phyloP scores from a whole-genome alignment of 768 basidiomycete genomes.

The Lactarius hatsudake region DNA sequence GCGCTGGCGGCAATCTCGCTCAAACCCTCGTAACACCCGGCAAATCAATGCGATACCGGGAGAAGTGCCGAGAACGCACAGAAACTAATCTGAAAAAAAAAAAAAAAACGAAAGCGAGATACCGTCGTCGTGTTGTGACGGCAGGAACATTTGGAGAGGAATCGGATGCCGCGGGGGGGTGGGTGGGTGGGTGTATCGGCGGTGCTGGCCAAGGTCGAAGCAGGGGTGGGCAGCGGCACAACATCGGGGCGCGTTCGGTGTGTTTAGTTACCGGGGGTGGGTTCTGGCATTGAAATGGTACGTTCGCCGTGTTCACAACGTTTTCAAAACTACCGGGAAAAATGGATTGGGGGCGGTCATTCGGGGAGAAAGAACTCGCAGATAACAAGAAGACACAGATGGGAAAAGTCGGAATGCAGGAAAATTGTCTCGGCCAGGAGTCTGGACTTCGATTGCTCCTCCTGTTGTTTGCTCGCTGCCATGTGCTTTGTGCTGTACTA shows the following conservation, averaged over 20 bases:
- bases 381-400: background rate
- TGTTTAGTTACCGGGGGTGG: slow-evolving; percentile 8
- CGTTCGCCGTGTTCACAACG: too few species aligned
- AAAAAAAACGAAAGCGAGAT: background rate
- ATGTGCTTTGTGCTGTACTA: background rate
- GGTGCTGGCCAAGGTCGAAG: background rate
- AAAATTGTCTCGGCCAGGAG: background rate
- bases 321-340: background rate
- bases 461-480: background rate
- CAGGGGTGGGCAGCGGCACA: background rate
- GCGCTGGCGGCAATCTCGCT: background rate
- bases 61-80: background rate
- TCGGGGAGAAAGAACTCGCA: background rate
- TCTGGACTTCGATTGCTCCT: background rate
- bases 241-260: background rate
- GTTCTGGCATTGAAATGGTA: background rate
- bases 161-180: background rate
- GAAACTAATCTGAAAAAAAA: background rate
- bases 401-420: background rate
- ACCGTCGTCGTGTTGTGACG: background rate
- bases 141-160: background rate
- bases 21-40: background rate
- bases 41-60: slow-evolving; percentile 2
- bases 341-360: background rate
- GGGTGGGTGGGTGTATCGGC: background rate